phyloP scores from a whole-genome alignment of 352 stramenopile genomes.

The Peronosclerospora sorghi region DNA sequence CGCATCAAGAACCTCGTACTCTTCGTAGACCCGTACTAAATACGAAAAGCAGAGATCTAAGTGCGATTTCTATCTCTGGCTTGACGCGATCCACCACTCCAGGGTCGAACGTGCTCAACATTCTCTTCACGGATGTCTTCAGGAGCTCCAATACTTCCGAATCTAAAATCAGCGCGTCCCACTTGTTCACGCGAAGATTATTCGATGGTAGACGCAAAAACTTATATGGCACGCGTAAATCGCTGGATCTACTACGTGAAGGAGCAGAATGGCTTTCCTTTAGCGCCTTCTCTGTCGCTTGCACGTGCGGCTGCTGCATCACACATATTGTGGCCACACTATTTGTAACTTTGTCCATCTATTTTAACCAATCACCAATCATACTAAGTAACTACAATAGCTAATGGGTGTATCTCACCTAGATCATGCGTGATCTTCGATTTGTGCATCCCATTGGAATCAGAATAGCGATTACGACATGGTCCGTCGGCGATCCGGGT shows the following conservation, averaged over 20 bases:
- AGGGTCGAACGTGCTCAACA: slow-evolving; percentile 72
- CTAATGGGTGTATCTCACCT: no score
- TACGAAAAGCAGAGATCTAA: slow-evolving; percentile 43
- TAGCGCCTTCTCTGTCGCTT: slow-evolving; percentile 26
- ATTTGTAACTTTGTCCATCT: no score
- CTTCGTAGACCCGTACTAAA: slow-evolving; percentile 54
- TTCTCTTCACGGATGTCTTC: slow-evolving; percentile 60
- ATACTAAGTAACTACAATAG: no score
- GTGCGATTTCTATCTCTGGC: slow-evolving; percentile 56
- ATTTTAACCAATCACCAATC: no score
- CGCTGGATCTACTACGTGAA: background rate
- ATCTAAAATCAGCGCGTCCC: slow-evolving; percentile 73
- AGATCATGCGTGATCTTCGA: no score
- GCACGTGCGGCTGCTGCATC: slow-evolving; percentile 28
- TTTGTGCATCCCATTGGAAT: no score
- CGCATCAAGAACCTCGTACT: slow-evolving; percentile 24
- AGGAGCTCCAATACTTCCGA: slow-evolving; percentile 67
- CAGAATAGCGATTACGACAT: no score
- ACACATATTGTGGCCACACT: no score
- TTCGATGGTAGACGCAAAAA: slow-evolving; percentile 29
- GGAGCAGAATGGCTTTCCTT: slow-evolving; percentile 14
- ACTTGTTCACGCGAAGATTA: slow-evolving; percentile 72
- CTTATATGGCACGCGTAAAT: slow-evolving; percentile 29
- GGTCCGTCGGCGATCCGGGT: no score
- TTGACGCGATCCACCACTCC: slow-evolving; percentile 52